Percentiles rank a stretch among this genome's conserved stretches.
Conservation (phyloP, 768 basidiomycete genomes). For the Dendrothele bispora region DNA sequence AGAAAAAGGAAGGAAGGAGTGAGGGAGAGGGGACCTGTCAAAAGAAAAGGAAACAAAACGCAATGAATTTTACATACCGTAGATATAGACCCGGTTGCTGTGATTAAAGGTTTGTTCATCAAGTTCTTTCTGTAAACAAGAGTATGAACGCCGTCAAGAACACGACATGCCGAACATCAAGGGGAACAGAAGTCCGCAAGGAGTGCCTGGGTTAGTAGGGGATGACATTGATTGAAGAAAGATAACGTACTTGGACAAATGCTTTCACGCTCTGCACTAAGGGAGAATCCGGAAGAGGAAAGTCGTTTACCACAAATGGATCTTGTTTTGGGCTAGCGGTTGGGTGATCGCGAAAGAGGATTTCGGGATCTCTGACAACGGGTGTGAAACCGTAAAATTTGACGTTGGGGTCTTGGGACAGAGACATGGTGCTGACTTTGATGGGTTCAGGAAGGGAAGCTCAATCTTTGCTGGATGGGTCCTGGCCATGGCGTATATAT, state of each 20-base stretch:
- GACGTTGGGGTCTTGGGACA: slow-evolving; percentile 20
- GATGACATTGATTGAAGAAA: background rate
- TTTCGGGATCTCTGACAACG: slow-evolving; percentile 47
- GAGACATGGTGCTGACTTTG: too few species aligned
- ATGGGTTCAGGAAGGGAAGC: too few species aligned
- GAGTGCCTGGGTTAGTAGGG: too few species aligned
- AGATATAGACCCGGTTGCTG: slow-evolving; percentile 49
- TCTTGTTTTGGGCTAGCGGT: slow-evolving; percentile 46
- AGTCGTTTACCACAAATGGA: slow-evolving; percentile 34
- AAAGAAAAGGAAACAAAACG: background rate
- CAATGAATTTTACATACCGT: slow-evolving; percentile 31
- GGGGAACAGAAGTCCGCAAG: too few species aligned
- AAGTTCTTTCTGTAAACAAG: slow-evolving; percentile 35
- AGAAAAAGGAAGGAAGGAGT: background rate
- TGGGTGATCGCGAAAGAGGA: slow-evolving; percentile 46
- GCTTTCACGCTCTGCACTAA: slow-evolving; percentile 37
- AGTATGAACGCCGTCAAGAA: background rate
- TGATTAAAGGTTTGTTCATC: slow-evolving; percentile 48
- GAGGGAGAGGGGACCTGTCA: background rate
- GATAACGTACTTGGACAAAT: slow-evolving; percentile 34
- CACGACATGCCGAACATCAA: background rate
- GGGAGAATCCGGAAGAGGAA: slow-evolving; percentile 42
- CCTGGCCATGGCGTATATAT: too few species aligned
- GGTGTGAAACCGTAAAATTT: slow-evolving; percentile 48
- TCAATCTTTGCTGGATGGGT: too few species aligned